These are phyloP conservation scores for Talaromyces sp. DNA, from an alignment of 2,329 filamentous ascomycete genomes.

Conservation along the genomic window DNA sequence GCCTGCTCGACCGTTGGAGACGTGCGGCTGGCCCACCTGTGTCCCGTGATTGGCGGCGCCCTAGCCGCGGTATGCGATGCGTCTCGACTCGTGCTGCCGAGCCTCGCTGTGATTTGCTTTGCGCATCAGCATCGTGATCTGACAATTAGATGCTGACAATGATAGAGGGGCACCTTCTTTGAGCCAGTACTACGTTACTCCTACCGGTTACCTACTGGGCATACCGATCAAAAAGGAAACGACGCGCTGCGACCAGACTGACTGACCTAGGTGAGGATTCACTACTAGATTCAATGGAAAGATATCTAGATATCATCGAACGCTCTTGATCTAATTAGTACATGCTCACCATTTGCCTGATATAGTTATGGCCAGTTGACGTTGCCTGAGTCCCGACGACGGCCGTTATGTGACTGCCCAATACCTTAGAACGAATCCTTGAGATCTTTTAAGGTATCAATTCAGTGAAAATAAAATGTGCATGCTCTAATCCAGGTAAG, in stretches of 20 bases:
- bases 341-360: no score
- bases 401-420: not conserved
- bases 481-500: no score
- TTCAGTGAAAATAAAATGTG: no score
- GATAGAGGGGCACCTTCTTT: not conserved
- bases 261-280: not conserved
- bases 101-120: conserved; percentile 1
- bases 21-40: not conserved
- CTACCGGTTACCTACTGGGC: not conserved
- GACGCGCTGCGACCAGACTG: not conserved
- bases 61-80: conserved; percentile 4
- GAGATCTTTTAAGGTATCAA: no score
- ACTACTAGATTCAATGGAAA: not conserved
- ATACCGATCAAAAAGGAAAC: not conserved
- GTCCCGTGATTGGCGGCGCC: conserved; percentile 7
- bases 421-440: not conserved
- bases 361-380: not conserved
- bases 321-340: no score
- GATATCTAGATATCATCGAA: not conserved
- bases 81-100: conserved; percentile 3
- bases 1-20: not conserved
- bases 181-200: not conserved
- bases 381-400: not conserved
- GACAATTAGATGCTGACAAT: not conserved
- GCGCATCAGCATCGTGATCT: not conserved